Percentiles rank a stretch among this genome's conserved stretches.
phyloP scores from a whole-genome alignment of 2,329 filamentous ascomycete genomes.

The Endocalyx cinctus region DNA sequence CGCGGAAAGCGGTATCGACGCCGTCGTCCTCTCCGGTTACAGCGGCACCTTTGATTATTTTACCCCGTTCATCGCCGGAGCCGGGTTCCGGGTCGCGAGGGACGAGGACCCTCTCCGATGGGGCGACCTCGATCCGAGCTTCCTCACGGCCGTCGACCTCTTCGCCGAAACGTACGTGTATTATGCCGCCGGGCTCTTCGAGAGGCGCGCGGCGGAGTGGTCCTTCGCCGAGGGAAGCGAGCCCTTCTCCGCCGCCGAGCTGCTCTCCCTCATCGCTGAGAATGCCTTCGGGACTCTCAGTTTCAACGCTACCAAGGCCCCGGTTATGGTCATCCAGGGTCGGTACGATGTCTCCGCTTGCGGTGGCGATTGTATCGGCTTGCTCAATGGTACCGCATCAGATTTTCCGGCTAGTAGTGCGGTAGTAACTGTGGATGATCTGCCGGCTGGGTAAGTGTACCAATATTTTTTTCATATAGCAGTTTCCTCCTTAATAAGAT shows the following conservation, averaged over 20 bases:
- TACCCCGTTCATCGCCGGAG: slow-evolving; percentile 21
- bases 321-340: slow-evolving; percentile 23
- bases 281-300: too few species aligned
- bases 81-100: slow-evolving; percentile 22
- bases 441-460: slow-evolving; percentile 22
- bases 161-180: slow-evolving; percentile 24
- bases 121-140: slow-evolving; percentile 20
- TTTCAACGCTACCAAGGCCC: slow-evolving; percentile 14
- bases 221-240: slow-evolving; percentile 20
- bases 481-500: neutral
- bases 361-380: slow-evolving; percentile 23
- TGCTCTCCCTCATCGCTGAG: slow-evolving; percentile 24
- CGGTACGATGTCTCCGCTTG: slow-evolving; percentile 25
- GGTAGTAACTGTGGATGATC: slow-evolving; percentile 22
- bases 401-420: slow-evolving; percentile 15
- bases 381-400: slow-evolving; percentile 11
- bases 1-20: slow-evolving; percentile 16
- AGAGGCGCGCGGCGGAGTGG: slow-evolving; percentile 24
- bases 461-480: neutral
- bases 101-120: slow-evolving; percentile 19
- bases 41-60: slow-evolving; percentile 22
- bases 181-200: slow-evolving; percentile 20
- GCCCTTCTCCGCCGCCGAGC: slow-evolving; percentile 24
- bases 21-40: slow-evolving; percentile 22
- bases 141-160: slow-evolving; percentile 20